A percentile compares a stretch with the other conserved stretches of the same genome.
phyloP scores from a whole-genome alignment of 331 rosid genomes.

The Malus hybrid region DNA sequence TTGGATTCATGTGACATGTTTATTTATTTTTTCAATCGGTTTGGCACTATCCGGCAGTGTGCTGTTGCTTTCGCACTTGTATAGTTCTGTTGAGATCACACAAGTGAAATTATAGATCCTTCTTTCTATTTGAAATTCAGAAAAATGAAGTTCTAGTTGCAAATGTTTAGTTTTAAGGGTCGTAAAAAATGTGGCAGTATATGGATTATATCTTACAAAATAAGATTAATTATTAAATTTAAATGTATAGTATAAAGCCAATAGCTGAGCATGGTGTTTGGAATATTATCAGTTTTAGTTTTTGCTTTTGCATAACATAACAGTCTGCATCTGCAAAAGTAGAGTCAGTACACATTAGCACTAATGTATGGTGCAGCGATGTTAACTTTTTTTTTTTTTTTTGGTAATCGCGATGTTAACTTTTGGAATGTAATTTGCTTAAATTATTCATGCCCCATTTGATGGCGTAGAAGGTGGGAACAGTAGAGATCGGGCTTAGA shows the following conservation, averaged over 20 bases:
- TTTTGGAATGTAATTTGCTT: neutral
- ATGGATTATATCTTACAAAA: neutral
- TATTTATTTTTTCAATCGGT: slow-evolving; percentile 8
- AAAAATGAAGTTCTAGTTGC: neutral
- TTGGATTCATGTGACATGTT: slow-evolving; percentile 42
- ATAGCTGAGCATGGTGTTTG: neutral
- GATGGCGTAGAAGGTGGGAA: neutral
- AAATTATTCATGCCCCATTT: neutral
- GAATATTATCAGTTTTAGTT: neutral
- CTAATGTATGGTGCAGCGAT: neutral
- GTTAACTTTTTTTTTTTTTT: too few species aligned
- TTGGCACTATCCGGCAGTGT: slow-evolving; percentile 20
- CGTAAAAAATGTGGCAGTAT: neutral
- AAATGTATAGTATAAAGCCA: neutral
- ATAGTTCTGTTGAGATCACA: neutral
- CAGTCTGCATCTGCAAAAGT: neutral
- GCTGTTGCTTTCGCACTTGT: slow-evolving; percentile 21
- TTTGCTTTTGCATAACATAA: neutral
- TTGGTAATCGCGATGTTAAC: neutral
- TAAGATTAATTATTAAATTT: neutral
- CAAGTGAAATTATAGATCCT: neutral
- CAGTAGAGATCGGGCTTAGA: too few species aligned
- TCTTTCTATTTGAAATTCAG: neutral
- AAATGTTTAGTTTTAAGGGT: neutral
- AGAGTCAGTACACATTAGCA: neutral